Percentiles rank a stretch among this genome's conserved stretches.
Conservation (phyloP, 192 early-diverging fungal species). For the Coemansia sp. region DNA sequence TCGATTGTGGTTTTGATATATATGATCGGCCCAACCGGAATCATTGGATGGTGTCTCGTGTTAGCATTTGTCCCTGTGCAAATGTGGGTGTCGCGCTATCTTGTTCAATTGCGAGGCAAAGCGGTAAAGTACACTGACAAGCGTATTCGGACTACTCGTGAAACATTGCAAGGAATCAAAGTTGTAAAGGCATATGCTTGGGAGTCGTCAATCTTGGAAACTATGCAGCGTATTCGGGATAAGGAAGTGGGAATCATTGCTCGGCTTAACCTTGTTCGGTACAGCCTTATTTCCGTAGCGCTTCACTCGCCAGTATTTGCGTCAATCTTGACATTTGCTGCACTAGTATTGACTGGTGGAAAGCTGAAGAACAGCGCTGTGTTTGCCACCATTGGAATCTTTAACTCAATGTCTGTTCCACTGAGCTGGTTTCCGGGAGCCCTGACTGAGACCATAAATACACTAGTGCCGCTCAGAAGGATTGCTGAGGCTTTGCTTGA, state of each 20-base stretch:
- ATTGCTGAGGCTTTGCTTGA: conserved; percentile 37
- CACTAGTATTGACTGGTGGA: conserved; percentile 21
- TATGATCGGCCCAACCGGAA: conserved; percentile 42
- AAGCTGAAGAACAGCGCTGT: conserved; percentile 35
- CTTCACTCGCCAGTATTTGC: conserved; percentile 48
- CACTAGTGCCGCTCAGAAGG: conserved; percentile 33
- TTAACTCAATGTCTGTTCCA: conserved; percentile 46
- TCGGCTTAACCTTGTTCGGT: conserved; percentile 32
- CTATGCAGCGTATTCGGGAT: conserved; percentile 27
- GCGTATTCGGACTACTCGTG: conserved; percentile 48
- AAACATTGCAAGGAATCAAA: conserved; percentile 62
- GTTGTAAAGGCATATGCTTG: conserved; percentile 72
- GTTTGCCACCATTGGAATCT: conserved; percentile 53
- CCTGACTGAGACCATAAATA: conserved; percentile 42
- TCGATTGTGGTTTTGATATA: conserved; percentile 35
- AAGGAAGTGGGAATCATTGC: conserved; percentile 40
- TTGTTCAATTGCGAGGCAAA: conserved; percentile 24
- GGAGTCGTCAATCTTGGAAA: conserved; percentile 44
- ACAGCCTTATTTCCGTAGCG: conserved; percentile 42
- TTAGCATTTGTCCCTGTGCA: conserved; percentile 47
- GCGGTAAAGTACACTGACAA: conserved; percentile 42
- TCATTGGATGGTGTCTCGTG: conserved; percentile 37
- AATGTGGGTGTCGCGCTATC: conserved; percentile 44
- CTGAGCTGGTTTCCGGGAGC: conserved; percentile 48
- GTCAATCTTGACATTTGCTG: conserved; percentile 40